Percentiles rank a stretch among this genome's conserved stretches.
Evolutionary conservation across 768 basidiomycete species (phyloP).

Genomic region (Calocybe cyanea): DNA sequence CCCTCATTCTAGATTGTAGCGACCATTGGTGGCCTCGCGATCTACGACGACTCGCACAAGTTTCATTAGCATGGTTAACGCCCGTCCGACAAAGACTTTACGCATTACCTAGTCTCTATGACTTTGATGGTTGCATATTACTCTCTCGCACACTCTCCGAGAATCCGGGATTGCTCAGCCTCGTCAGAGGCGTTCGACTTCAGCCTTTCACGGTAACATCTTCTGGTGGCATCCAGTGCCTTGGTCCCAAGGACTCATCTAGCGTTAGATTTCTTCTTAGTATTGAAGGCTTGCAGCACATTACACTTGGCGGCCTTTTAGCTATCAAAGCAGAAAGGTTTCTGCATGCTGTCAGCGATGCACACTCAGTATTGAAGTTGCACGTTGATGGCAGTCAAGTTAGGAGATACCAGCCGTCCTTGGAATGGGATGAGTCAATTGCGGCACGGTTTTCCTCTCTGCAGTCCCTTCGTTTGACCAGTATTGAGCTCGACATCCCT

Average conservation of each 20-base stretch:
- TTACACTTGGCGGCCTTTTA: conserved; percentile 47
- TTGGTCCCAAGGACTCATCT: conserved; percentile 26
- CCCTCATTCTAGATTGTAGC: conserved; percentile 44
- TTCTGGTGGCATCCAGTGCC: conserved; percentile 8
- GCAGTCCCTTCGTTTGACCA: conserved; percentile 36
- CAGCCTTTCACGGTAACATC: conserved; percentile 25
- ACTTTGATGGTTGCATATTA: conserved; percentile 36
- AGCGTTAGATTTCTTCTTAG: conserved; percentile 39
- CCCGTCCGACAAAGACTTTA: conserved; percentile 44
- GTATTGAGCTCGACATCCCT: conserved; percentile 41
- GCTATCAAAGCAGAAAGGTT: conserved; percentile 45
- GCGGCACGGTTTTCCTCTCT: conserved; percentile 42
- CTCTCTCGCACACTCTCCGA: conserved; percentile 39
- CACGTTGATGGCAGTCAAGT: conserved; percentile 42
- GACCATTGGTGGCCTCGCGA: conserved; percentile 55
- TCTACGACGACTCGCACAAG: conserved; percentile 40
- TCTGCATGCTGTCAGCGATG: conserved; percentile 35
- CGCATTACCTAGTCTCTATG: conserved; percentile 34
- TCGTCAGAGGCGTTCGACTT: conserved; percentile 40
- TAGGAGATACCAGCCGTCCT: conserved; percentile 28
- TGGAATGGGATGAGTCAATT: conserved; percentile 54
- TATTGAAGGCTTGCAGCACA: conserved; percentile 35
- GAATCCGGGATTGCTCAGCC: conserved; percentile 29
- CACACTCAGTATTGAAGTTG: conserved; percentile 37
- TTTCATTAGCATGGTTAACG: conserved; percentile 47